phyloP scores from a whole-genome alignment of 108 stramenopile species.

The Licmophora abbreviata region DNA sequence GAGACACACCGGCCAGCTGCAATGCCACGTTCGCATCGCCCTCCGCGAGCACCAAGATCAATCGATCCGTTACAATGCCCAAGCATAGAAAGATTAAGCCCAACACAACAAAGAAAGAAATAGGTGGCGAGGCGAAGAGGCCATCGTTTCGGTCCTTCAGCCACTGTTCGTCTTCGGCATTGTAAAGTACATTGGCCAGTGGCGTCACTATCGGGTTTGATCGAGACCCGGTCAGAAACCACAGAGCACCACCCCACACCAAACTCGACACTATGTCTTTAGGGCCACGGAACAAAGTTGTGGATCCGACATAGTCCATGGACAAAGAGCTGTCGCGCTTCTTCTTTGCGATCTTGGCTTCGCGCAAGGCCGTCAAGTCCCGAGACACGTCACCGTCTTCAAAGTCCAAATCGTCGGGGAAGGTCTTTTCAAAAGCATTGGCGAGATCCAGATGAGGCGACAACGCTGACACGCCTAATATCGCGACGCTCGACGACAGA shows the following conservation, averaged over 20 bases:
- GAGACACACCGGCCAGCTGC: conserved; percentile 64
- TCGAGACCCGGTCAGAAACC: conserved; percentile 60
- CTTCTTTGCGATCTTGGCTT: background rate
- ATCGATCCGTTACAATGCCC: conserved; percentile 48
- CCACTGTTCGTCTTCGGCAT: conserved; percentile 47
- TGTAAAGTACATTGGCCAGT: conserved; percentile 71
- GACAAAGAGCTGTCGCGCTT: conserved; percentile 1
- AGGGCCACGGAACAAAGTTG: conserved; percentile 3
- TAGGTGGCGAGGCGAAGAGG: conserved; percentile 54
- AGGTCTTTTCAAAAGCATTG: conserved; percentile 10
- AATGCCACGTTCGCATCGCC: conserved; percentile 46
- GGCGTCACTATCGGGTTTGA: conserved; percentile 68
- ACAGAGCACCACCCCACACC: conserved; percentile 63
- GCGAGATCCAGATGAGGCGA: no score
- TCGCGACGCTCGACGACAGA: no score
- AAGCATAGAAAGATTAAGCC: conserved; percentile 39
- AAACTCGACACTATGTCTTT: conserved; percentile 36
- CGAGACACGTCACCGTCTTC: conserved; percentile 9
- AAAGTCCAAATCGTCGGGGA: conserved; percentile 12
- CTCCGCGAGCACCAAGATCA: conserved; percentile 48
- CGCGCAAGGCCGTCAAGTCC: conserved; percentile 9
- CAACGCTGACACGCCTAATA: no score
- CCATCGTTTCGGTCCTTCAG: conserved; percentile 74
- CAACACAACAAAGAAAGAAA: conserved; percentile 35
- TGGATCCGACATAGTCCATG: conserved; percentile 1